Percentiles rank a stretch among this genome's conserved stretches.
Evolutionary conservation across 2,329 filamentous ascomycete genomes (phyloP).

Genomic region (Fusarium chuoi): DNA sequence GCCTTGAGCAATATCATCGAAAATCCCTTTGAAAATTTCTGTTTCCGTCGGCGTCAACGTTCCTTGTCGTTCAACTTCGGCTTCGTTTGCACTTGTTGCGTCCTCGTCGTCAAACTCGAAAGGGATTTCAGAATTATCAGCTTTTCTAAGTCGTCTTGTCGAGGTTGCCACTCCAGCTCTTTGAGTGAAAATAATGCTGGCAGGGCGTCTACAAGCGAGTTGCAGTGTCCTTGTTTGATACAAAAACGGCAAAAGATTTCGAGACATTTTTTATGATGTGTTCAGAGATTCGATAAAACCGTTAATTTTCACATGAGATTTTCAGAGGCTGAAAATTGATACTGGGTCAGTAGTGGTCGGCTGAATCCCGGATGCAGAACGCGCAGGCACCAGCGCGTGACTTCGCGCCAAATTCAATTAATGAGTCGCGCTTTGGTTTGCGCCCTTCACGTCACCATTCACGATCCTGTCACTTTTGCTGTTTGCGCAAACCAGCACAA

Average conservation of each 20-base stretch:
- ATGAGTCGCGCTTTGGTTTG: constrained; percentile 30
- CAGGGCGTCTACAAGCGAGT: constrained; percentile 42
- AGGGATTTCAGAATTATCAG: constrained; percentile 57
- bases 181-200: constrained; percentile 36
- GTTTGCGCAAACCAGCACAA: not conserved
- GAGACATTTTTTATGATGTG: constrained; percentile 51
- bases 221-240: constrained; percentile 74
- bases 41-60: constrained; percentile 70
- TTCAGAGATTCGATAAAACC: not conserved
- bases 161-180: constrained; percentile 34
- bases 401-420: constrained; percentile 48
- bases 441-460: constrained; percentile 32
- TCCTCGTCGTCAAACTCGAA: constrained; percentile 63
- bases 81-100: constrained; percentile 33
- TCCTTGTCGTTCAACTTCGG: constrained; percentile 43
- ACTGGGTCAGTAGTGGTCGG: constrained; percentile 11
- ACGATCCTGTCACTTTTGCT: not conserved
- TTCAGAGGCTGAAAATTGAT: constrained; percentile 28
- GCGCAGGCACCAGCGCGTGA: constrained; percentile 43
- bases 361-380: constrained; percentile 33
- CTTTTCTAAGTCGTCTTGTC: constrained; percentile 13
- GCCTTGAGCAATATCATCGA: constrained; percentile 54
- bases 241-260: constrained; percentile 71
- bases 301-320: constrained; percentile 19
- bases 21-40: constrained; percentile 69